Evolutionary conservation across 345 rosid species (phyloP).

Genomic region (Barbarea vulgaris): DNA sequence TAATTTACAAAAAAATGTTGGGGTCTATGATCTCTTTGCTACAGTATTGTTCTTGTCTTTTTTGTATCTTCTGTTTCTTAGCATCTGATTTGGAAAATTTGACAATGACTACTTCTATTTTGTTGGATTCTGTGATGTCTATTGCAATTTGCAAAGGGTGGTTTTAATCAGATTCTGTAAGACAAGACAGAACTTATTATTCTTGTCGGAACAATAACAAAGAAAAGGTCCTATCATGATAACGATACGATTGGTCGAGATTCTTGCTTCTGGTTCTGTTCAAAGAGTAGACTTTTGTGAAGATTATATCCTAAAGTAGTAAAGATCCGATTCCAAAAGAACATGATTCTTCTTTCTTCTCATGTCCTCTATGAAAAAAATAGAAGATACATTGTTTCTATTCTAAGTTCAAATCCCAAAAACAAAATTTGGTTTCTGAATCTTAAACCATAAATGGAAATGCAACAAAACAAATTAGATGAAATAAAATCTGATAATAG

Average conservation of each 20-base stretch:
- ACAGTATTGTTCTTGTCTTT: conserved; percentile 21
- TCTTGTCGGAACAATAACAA: conserved; percentile 21
- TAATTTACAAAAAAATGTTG: background rate
- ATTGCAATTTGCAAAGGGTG: conserved; percentile 32
- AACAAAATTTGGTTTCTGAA: background rate
- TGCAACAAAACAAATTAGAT: no score
- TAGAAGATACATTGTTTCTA: conserved; percentile 17
- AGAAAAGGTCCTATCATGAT: conserved; percentile 10
- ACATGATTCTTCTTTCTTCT: conserved; percentile 9
- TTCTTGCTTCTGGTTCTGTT: conserved; percentile 14
- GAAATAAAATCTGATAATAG: conserved; percentile 3
- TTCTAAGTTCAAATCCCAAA: conserved; percentile 4
- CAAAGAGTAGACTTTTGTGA: conserved; percentile 20
- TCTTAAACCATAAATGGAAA: no score
- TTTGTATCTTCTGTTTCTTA: conserved; percentile 16
- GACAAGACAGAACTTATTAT: conserved; percentile 6
- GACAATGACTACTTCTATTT: conserved; percentile 22
- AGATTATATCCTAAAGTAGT: conserved; percentile 20
- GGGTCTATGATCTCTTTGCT: conserved; percentile 17
- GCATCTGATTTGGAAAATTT: conserved; percentile 25
- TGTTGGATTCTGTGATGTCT: conserved; percentile 22
- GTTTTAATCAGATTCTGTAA: conserved; percentile 11
- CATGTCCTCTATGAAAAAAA: background rate
- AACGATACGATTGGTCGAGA: conserved; percentile 30
- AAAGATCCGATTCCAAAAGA: conserved; percentile 12